phyloP scores from a whole-genome alignment of 768 basidiomycete species.

The Pisolithus tinctorius region DNA sequence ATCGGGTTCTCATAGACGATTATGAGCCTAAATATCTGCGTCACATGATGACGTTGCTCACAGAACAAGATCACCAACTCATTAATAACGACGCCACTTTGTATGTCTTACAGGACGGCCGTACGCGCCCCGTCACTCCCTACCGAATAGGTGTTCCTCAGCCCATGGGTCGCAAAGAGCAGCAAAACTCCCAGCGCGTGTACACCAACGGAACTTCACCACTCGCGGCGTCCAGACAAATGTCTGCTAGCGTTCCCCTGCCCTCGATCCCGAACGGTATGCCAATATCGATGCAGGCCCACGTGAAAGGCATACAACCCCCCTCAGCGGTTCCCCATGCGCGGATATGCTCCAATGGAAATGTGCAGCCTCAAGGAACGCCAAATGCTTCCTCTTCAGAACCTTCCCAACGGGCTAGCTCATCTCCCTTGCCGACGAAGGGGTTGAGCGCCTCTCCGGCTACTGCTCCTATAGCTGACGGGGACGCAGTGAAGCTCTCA shows the following conservation, averaged over 20 bases:
- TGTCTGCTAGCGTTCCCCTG: slow-evolving; percentile 15
- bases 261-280: slow-evolving; percentile 35
- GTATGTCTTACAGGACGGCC: slow-evolving; percentile 41
- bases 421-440: neutral
- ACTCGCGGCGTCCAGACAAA: slow-evolving; percentile 15
- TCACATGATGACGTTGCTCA: slow-evolving; percentile 49
- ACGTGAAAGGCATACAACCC: slow-evolving; percentile 49
- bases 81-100: slow-evolving; percentile 46
- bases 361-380: neutral
- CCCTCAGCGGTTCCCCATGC: slow-evolving; percentile 44
- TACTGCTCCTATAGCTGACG: neutral
- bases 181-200: slow-evolving; percentile 14
- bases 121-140: slow-evolving; percentile 42
- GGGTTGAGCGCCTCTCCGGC: neutral
- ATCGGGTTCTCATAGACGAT: slow-evolving; percentile 66
- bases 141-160: slow-evolving; percentile 34
- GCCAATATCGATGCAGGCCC: slow-evolving; percentile 54
- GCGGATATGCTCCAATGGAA: slow-evolving; percentile 40
- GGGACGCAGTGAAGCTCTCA: neutral
- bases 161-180: slow-evolving; percentile 20
- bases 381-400: neutral
- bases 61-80: slow-evolving; percentile 45
- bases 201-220: slow-evolving; percentile 22
- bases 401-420: neutral
- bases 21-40: slow-evolving; percentile 54